Conservation (phyloP, 768 basidiomycete genomes). For the Suillus placidus region DNA sequence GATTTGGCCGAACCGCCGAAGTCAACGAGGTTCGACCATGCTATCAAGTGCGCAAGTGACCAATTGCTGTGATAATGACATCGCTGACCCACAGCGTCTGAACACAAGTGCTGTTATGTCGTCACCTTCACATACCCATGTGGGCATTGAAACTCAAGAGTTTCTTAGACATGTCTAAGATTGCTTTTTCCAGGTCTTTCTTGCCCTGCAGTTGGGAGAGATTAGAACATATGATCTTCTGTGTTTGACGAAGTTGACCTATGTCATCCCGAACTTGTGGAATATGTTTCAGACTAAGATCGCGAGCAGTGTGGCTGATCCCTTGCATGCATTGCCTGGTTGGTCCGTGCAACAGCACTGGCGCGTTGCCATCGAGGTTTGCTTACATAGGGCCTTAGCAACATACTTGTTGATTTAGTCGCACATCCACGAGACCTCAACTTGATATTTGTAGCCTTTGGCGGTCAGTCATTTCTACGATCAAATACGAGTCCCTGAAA, state of each 20-base stretch:
- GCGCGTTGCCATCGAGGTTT: not conserved
- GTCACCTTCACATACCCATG: conserved; percentile 75
- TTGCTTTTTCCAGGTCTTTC: conserved; percentile 40
- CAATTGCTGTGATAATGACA: not conserved
- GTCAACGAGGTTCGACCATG: conserved; percentile 50
- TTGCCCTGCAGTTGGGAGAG: conserved; percentile 56
- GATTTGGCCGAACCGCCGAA: conserved; percentile 53
- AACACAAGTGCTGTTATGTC: conserved; percentile 50
- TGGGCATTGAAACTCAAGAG: conserved; percentile 36
- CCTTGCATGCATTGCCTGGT: not conserved
- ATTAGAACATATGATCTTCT: conserved; percentile 78
- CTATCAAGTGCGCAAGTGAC: conserved; percentile 37
- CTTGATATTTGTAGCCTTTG: conserved; percentile 72
- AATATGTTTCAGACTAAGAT: conserved; percentile 42
- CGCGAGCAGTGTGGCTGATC: conserved; percentile 1
- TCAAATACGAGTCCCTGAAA: conserved; percentile 9
- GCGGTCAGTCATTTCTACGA: conserved; percentile 46
- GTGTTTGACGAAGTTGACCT: conserved; percentile 65
- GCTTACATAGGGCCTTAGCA: conserved; percentile 34
- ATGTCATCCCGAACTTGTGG: conserved; percentile 79
- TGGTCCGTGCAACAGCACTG: not conserved
- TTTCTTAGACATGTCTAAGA: conserved; percentile 12
- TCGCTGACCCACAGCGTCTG: conserved; percentile 6
- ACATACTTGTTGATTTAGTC: conserved; percentile 60
- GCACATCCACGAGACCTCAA: conserved; percentile 76